Percentiles rank a stretch among this genome's conserved stretches.
Evolutionary conservation across 116 monocot genomes (phyloP).

Genomic region (Dioscorea cayenensis): DNA sequence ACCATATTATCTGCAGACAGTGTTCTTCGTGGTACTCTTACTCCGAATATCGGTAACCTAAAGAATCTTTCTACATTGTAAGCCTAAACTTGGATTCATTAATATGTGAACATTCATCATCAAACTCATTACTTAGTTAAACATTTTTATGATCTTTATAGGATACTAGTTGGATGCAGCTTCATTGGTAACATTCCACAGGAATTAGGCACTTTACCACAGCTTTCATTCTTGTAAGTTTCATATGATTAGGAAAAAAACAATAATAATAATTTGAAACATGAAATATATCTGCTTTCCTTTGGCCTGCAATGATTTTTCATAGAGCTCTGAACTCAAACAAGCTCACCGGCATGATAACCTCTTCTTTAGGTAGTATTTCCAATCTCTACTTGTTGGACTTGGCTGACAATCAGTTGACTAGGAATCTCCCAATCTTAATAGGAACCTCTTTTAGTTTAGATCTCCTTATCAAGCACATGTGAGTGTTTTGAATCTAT

Average conservation of each 20-base stretch:
- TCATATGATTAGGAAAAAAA: neutral
- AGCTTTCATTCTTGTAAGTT: slow-evolving; percentile 62
- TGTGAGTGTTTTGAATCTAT: slow-evolving; percentile 46
- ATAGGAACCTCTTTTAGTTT: slow-evolving; percentile 41
- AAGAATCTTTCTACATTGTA: slow-evolving; percentile 46
- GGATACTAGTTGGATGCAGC: slow-evolving; percentile 69
- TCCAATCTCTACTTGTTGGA: slow-evolving; percentile 79
- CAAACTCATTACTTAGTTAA: neutral
- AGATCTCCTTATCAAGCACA: slow-evolving; percentile 71
- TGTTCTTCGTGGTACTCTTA: slow-evolving; percentile 41
- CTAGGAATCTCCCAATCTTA: slow-evolving; percentile 64
- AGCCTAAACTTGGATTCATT: slow-evolving; percentile 4
- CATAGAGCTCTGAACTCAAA: slow-evolving; percentile 85
- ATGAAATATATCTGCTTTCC: no score
- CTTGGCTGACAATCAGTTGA: slow-evolving; percentile 71
- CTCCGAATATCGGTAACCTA: slow-evolving; percentile 33
- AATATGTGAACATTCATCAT: neutral
- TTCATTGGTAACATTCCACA: slow-evolving; percentile 65
- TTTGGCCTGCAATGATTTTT: neutral
- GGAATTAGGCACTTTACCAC: slow-evolving; percentile 44
- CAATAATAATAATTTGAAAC: neutral
- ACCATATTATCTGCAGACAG: slow-evolving; percentile 26
- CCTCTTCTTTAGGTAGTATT: slow-evolving; percentile 65
- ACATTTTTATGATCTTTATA: slow-evolving; percentile 3
- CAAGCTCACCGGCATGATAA: slow-evolving; percentile 66